These are phyloP conservation scores for Erysimum cheiranthoides DNA, from an alignment of 345 rosid species.

Conservation along the genomic window DNA sequence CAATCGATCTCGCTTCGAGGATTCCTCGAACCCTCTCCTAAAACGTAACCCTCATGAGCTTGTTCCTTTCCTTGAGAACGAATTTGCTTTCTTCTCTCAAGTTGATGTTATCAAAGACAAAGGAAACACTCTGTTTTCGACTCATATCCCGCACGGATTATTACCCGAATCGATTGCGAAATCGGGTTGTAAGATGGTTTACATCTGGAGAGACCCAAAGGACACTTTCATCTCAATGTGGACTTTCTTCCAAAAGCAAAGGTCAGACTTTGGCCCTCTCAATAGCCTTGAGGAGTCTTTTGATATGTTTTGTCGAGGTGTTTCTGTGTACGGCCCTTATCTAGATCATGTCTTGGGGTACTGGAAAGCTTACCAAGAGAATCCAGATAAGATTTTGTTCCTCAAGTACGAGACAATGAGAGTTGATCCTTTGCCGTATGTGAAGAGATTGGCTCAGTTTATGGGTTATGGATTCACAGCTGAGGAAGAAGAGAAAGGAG, in stretches of 20 bases:
- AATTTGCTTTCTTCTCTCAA: not conserved
- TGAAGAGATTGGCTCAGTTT: slow-evolving; percentile 35
- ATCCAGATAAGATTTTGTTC: slow-evolving; percentile 11
- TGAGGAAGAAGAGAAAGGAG: slow-evolving; percentile 8
- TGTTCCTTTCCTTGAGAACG: slow-evolving; percentile 19
- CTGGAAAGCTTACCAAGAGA: slow-evolving; percentile 28
- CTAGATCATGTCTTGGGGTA: slow-evolving; percentile 31
- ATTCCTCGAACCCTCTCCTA: slow-evolving; percentile 14
- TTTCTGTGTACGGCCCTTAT: slow-evolving; percentile 18
- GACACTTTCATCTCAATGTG: slow-evolving; percentile 51
- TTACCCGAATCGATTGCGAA: not conserved
- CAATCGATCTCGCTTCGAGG: slow-evolving; percentile 7
- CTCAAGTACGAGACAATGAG: slow-evolving; percentile 21
- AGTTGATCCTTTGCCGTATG: slow-evolving; percentile 23
- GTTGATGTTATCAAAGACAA: slow-evolving; percentile 14
- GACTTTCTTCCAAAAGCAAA: slow-evolving; percentile 40
- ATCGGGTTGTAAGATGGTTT: slow-evolving; percentile 48
- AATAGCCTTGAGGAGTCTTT: slow-evolving; percentile 34
- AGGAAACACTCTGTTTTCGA: not conserved
- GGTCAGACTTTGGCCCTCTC: slow-evolving; percentile 1
- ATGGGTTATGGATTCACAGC: slow-evolving; percentile 22
- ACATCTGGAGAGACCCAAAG: slow-evolving; percentile 51
- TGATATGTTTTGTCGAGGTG: slow-evolving; percentile 33
- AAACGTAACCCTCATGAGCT: slow-evolving; percentile 28
- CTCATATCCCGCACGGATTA: slow-evolving; percentile 2